A percentile compares a stretch with the other conserved stretches of the same genome.
Evolutionary conservation across 495 filamentous ascomycete genomes (phyloP).

Genomic region (Penicillium flavigenum): DNA sequence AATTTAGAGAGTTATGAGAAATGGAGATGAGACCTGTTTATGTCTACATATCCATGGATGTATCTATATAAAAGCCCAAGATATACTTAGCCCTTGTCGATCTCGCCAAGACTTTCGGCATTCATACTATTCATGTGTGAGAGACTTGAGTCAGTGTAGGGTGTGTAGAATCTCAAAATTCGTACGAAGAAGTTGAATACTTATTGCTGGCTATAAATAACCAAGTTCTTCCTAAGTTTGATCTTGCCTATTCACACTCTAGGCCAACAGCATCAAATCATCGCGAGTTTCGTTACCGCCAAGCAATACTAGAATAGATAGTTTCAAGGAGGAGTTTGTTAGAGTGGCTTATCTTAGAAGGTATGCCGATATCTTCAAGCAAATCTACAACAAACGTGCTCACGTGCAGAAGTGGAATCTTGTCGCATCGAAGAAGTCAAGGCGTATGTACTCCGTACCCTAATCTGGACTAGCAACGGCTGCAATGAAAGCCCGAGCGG

Average conservation of each 20-base stretch:
- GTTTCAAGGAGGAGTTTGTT: neutral
- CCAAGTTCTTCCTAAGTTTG: neutral
- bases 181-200: neutral
- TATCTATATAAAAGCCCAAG: neutral
- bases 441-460: neutral
- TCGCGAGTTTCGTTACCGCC: neutral
- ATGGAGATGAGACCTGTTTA: neutral
- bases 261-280: neutral
- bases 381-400: neutral
- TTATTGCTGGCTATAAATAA: neutral
- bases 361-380: neutral
- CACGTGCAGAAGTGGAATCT: neutral
- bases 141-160: neutral
- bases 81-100: neutral
- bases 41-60: neutral
- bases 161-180: neutral
- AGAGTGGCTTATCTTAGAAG: neutral
- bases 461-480: neutral
- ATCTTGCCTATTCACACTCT: neutral
- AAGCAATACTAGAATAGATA: neutral
- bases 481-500: neutral
- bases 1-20: neutral
- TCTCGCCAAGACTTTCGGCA: neutral
- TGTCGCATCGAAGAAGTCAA: neutral
- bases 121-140: neutral